These are phyloP conservation scores for Globisporangium okanoganense DNA, from an alignment of 352 stramenopile species.

Conservation along the genomic window DNA sequence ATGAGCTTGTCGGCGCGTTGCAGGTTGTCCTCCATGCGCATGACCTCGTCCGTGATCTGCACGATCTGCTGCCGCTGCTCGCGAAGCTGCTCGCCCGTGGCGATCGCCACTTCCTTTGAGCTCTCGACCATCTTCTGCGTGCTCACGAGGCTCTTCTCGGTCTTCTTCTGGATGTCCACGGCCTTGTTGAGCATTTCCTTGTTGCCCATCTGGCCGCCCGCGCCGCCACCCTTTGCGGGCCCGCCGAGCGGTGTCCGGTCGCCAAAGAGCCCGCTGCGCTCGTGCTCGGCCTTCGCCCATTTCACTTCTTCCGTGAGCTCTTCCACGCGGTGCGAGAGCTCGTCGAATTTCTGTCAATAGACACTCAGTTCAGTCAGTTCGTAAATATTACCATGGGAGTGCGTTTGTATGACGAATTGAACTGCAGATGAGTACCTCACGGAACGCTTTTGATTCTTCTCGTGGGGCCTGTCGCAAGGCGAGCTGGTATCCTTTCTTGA, in stretches of 20 bases:
- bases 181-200: slow-evolving; percentile 74
- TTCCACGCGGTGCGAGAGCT: slow-evolving; percentile 73
- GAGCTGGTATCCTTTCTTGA: slow-evolving; percentile 85
- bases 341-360: slow-evolving; percentile 70
- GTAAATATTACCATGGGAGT: background rate
- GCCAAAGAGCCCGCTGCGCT: slow-evolving; percentile 73
- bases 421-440: slow-evolving; percentile 38
- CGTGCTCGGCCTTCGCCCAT: slow-evolving; percentile 76
- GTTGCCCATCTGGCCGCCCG: slow-evolving; percentile 46
- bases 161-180: slow-evolving; percentile 81
- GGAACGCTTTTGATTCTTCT: slow-evolving; percentile 60
- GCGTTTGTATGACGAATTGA: background rate
- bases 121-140: slow-evolving; percentile 85
- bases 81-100: slow-evolving; percentile 72
- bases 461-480: slow-evolving; percentile 70
- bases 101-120: slow-evolving; percentile 77
- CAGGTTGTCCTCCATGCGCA: slow-evolving; percentile 81
- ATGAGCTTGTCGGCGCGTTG: slow-evolving; percentile 81
- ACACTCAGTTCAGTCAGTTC: background rate
- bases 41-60: slow-evolving; percentile 84
- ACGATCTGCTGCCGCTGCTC: slow-evolving; percentile 85
- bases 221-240: slow-evolving; percentile 17
- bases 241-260: slow-evolving; percentile 37
- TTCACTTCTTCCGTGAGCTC: slow-evolving; percentile 77
- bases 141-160: slow-evolving; percentile 78